A percentile compares a stretch with the other conserved stretches of the same genome.
Conservation (phyloP, 345 rosid species). For the Lumnitzera littorea region DNA sequence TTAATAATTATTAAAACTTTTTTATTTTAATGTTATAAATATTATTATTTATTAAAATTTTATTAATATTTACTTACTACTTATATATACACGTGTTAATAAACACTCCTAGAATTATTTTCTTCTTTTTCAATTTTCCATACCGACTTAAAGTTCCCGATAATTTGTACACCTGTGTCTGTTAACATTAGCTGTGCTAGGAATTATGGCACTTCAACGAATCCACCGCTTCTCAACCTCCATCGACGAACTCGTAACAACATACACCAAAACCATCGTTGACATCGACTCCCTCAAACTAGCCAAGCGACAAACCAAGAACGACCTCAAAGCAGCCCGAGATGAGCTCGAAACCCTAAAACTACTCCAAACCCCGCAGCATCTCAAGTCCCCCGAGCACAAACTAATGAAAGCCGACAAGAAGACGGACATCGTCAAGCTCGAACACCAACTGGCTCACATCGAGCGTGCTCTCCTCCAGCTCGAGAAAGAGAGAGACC, state of each 20-base stretch:
- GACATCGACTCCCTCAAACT: conserved; percentile 3
- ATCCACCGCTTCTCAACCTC: not conserved
- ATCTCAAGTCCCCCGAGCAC: not conserved
- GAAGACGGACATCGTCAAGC: conserved; percentile 5
- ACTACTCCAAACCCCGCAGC: not conserved
- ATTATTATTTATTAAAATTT: too few species aligned
- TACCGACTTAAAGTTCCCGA: too few species aligned
- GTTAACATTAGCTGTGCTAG: too few species aligned
- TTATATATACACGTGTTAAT: too few species aligned
- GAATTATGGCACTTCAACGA: conserved; percentile 2
- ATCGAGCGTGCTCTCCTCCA: not conserved
- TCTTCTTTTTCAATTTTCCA: too few species aligned
- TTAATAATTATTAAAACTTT: too few species aligned
- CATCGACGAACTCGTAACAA: conserved; percentile 6
- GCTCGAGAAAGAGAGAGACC: conserved; percentile 5
- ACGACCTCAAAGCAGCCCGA: conserved; percentile 3
- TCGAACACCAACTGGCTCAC: conserved; percentile 7
- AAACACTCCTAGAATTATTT: too few species aligned
- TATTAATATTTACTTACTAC: too few species aligned
- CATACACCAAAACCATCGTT: conserved; percentile 5
- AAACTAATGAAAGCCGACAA: conserved; percentile 8
- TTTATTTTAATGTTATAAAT: too few species aligned
- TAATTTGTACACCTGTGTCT: too few species aligned
- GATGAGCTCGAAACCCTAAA: conserved; percentile 6
- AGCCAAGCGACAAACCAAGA: conserved; percentile 9